Evolutionary conservation across 192 early-diverging fungal genomes (phyloP).

Genomic region (Dispira parvispora): DNA sequence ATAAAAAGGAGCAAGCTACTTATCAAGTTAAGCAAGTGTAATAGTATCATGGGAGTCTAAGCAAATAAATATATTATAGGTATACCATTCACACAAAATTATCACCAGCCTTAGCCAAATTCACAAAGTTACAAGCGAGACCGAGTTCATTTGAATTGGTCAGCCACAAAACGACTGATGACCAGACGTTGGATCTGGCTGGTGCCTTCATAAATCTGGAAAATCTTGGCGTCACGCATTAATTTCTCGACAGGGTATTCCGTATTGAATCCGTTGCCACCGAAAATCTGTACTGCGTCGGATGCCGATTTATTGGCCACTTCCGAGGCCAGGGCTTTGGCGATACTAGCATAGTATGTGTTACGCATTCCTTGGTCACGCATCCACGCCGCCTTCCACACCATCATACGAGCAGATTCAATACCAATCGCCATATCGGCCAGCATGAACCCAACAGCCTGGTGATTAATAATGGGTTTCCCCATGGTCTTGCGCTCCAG

Average conservation of each 20-base stretch:
- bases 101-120: neutral
- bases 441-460: constrained; percentile 85
- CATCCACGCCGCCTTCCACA: constrained; percentile 69
- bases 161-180: constrained; percentile 67
- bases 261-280: constrained; percentile 71
- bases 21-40: neutral
- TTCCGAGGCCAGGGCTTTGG: constrained; percentile 75
- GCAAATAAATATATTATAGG: neutral
- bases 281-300: constrained; percentile 94
- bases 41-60: neutral
- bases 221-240: constrained; percentile 86
- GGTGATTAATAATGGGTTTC: constrained; percentile 73
- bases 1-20: neutral
- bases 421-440: constrained; percentile 94
- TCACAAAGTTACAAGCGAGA: neutral
- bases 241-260: constrained; percentile 96
- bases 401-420: constrained; percentile 74
- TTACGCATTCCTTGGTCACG: constrained; percentile 76
- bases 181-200: constrained; percentile 89
- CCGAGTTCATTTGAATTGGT: constrained; percentile 16
- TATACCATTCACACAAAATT: neutral
- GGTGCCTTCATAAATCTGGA: constrained; percentile 95
- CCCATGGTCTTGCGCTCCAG: constrained; percentile 94
- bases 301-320: constrained; percentile 63
- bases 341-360: constrained; percentile 88